Evolutionary conservation across 768 basidiomycete genomes (phyloP).

Genomic region (Russula vinacea): DNA sequence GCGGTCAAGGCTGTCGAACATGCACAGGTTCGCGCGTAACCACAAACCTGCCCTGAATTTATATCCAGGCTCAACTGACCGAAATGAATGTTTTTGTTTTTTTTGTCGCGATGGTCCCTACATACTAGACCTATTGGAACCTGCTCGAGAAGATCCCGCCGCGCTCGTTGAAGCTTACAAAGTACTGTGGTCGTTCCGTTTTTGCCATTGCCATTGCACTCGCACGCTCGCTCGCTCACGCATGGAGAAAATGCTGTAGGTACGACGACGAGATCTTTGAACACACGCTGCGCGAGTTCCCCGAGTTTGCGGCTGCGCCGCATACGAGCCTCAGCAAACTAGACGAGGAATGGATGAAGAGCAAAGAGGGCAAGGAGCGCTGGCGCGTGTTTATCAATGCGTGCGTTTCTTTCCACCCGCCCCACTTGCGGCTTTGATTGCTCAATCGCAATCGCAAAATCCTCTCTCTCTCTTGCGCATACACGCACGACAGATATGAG

Average conservation of each 20-base stretch:
- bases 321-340: conserved; percentile 50
- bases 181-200: too few species aligned
- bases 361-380: conserved; percentile 74
- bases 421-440: neutral
- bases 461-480: neutral
- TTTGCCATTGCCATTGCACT: too few species aligned
- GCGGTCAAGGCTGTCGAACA: conserved; percentile 96
- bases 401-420: too few species aligned
- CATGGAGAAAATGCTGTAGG: too few species aligned
- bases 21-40: conserved; percentile 65
- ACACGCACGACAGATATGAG: conserved; percentile 60
- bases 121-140: conserved; percentile 86
- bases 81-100: neutral
- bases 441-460: neutral
- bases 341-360: conserved; percentile 94
- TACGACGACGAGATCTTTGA: conserved; percentile 89
- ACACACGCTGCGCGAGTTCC: conserved; percentile 72
- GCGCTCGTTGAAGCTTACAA: conserved; percentile 73
- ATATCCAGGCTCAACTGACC: neutral
- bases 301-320: conserved; percentile 54
- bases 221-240: too few species aligned
- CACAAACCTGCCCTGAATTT: neutral
- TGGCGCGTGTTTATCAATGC: conserved; percentile 86
- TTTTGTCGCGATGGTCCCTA: neutral
- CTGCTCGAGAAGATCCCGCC: conserved; percentile 80